Evolutionary conservation across 805 yeast genomes (phyloP), one percentile per base, ranked within the genome.

Genomic region (Schwanniomyces polymorphus): DNA sequence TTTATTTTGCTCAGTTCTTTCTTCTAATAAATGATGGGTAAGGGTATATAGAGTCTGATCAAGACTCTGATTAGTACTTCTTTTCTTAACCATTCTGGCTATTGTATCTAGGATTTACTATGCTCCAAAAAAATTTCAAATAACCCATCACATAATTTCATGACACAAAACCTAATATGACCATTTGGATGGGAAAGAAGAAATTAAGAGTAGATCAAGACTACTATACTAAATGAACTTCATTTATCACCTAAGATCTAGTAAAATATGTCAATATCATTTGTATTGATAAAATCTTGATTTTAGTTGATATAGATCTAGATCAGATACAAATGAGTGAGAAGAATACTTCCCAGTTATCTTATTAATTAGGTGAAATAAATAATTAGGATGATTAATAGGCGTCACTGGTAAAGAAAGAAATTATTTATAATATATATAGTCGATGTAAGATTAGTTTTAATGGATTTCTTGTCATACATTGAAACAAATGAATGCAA

Each of bases 41-140:
- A 81, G 68, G 43, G 75, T 79, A 45, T 78, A 74, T 2, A 87
- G 72, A 53, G 81, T 84, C 47, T 75, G 78, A 53, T 85, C 89
- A 44, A 85, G 38, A 39, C 52, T 54, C 46, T 51, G 53, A 14
- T 51, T 50, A 23, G 47, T 42, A 27, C 43, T n/a, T 40, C 45
- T 48, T 31, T 47, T 49, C 44, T 51, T 53, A n/a, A 42, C 54
- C 54, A 53, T 53, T 21, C 4, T 38, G 25, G 16, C 38, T 34
- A 34, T 7, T 17, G 2, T 17, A 16, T 9, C 17, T 14, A 34
- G 16, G 11, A 14, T 8, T 34, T 21, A 34, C 6, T 14, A 37
- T 23, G 9, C 14, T 8, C 17, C 26, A n/a, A 37, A 37, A 37
- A 37, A 37, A 37, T 37, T 37, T 37, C 39, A 37, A 18, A 3